These are phyloP conservation scores for Pseudogymnoascus sp. DNA, from an alignment of 2,329 filamentous ascomycete genomes.

Conservation along the genomic window DNA sequence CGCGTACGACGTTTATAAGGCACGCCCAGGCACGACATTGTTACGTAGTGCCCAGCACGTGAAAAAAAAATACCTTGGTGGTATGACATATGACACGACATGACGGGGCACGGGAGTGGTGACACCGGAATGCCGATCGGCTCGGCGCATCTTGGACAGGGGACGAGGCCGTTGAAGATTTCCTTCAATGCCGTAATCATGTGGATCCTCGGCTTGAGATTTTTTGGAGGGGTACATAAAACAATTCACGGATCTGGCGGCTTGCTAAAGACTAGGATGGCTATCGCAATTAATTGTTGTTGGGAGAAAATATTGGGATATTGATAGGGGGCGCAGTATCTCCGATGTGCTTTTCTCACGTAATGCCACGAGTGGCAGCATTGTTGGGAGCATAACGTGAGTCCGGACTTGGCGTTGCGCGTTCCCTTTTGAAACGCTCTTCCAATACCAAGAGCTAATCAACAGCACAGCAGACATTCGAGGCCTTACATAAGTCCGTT, in stretches of 20 bases:
- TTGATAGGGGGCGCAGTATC: background rate
- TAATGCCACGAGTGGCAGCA: background rate
- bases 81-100: slow-evolving; percentile 3
- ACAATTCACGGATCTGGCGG: background rate
- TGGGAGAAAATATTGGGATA: background rate
- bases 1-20: background rate
- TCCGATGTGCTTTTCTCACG: background rate
- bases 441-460: background rate
- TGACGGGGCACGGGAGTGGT: background rate
- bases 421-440: background rate
- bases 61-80: background rate
- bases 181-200: background rate
- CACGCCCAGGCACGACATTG: background rate
- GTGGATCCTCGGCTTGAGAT: slow-evolving; percentile 8
- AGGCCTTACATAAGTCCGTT: background rate
- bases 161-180: slow-evolving; percentile 1
- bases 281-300: background rate
- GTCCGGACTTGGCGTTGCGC: background rate
- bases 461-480: background rate
- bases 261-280: background rate
- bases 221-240: background rate
- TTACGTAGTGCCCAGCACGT: slow-evolving; percentile 6
- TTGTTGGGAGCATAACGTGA: slow-evolving; percentile 5
- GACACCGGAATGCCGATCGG: background rate
- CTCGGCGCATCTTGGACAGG: background rate